Evolutionary conservation across 495 filamentous ascomycete genomes (phyloP).

Genomic region (Hyphodiscus hymeniophilus): DNA sequence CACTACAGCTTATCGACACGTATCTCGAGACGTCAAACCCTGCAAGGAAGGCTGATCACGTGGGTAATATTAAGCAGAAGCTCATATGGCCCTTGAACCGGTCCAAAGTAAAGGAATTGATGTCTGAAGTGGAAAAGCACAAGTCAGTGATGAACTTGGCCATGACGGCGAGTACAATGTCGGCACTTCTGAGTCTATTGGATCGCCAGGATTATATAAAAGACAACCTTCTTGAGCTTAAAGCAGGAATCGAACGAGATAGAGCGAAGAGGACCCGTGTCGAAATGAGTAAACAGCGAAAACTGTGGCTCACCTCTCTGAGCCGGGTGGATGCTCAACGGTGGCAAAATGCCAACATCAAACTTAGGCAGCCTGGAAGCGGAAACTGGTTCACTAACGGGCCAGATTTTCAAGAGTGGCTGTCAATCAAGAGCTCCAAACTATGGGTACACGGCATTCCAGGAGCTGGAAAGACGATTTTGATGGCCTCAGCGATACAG

Average conservation of each 20-base stretch:
- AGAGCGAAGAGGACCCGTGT: constrained; percentile 1
- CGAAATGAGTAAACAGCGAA: neutral
- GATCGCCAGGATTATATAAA: constrained; percentile 3
- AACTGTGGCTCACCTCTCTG: neutral
- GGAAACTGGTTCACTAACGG: constrained; percentile 8
- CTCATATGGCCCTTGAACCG: constrained; percentile 22
- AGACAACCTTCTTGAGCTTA: neutral
- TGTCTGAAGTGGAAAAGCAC: constrained; percentile 24
- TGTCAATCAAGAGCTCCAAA: neutral
- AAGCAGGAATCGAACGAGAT: constrained; percentile 1
- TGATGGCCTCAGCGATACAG: neutral
- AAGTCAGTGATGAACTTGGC: constrained; percentile 26
- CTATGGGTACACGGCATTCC: constrained; percentile 5
- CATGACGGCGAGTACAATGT: constrained; percentile 24
- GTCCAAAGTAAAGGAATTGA: constrained; percentile 21
- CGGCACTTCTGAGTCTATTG: neutral
- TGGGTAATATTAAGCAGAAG: neutral
- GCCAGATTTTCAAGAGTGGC: constrained; percentile 1
- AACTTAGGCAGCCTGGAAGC: constrained; percentile 3
- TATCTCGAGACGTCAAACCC: constrained; percentile 6
- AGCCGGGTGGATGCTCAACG: neutral
- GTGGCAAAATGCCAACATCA: neutral
- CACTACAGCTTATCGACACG: constrained; percentile 15
- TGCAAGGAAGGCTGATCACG: neutral
- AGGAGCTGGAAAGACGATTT: neutral